These are phyloP conservation scores for Collybia sordida DNA, from an alignment of 768 basidiomycete species.

Conservation along the genomic window DNA sequence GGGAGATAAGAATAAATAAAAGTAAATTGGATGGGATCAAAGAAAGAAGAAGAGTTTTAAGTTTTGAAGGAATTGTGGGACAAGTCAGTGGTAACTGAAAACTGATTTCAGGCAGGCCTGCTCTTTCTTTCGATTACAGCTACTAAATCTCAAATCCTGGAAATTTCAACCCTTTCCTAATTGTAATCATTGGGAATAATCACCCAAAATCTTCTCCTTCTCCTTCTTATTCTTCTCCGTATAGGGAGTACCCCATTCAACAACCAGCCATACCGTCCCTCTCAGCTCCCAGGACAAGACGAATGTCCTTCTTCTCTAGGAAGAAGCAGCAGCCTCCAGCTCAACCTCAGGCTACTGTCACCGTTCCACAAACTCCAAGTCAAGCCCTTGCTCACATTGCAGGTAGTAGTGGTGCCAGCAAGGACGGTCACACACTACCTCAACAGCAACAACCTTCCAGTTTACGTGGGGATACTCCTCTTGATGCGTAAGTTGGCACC, in stretches of 20 bases:
- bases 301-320: constrained; percentile 94
- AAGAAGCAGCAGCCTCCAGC: constrained; percentile 69
- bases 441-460: constrained; percentile 18
- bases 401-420: constrained; percentile 26
- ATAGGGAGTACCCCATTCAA: constrained; percentile 10
- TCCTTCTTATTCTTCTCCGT: constrained; percentile 8
- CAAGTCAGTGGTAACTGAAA: neutral
- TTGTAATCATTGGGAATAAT: constrained; percentile 19
- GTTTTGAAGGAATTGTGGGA: neutral
- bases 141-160: constrained; percentile 5
- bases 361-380: constrained; percentile 61
- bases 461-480: constrained; percentile 13
- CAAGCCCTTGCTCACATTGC: constrained; percentile 67
- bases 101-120: constrained; percentile 4
- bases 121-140: neutral
- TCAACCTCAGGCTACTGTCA: constrained; percentile 47
- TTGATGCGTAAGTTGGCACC: constrained; percentile 35
- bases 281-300: constrained; percentile 48
- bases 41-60: too few species aligned
- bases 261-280: constrained; percentile 67
- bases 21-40: too few species aligned
- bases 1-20: neutral
- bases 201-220: constrained; percentile 13
- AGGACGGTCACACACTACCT: constrained; percentile 20
- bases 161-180: constrained; percentile 1